phyloP scores from a whole-genome alignment of 1,284 basidiomycete species.

The Ganoderma resinaceum region DNA sequence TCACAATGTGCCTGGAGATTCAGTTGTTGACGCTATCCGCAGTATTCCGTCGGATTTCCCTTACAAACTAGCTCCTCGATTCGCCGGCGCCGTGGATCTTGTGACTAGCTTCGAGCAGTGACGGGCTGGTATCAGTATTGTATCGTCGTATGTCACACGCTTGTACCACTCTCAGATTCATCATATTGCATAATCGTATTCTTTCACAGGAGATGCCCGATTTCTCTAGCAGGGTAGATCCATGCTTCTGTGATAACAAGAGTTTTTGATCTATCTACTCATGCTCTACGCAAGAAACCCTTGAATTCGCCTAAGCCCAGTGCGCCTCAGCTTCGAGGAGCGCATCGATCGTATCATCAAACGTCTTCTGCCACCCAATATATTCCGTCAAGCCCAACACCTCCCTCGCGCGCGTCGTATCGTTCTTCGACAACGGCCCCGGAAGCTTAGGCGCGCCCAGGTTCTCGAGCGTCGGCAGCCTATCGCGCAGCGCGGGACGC shows the following conservation, averaged over 20 bases:
- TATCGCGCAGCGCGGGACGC: slow-evolving; percentile 33
- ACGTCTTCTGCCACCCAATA: slow-evolving; percentile 29
- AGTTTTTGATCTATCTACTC: no score
- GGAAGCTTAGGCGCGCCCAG: neutral
- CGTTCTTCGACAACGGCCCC: slow-evolving; percentile 11
- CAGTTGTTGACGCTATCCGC: neutral
- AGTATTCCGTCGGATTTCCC: neutral
- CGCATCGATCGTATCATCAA: slow-evolving; percentile 32
- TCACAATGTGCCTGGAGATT: no score
- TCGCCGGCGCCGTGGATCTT: neutral
- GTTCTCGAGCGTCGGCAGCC: slow-evolving; percentile 11
- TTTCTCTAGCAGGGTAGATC: no score
- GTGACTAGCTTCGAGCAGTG: neutral
- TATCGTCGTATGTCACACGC: no score
- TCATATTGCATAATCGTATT: no score
- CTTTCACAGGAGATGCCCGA: no score
- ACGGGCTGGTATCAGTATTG: no score
- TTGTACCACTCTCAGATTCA: no score
- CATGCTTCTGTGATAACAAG: no score
- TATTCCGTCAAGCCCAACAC: slow-evolving; percentile 31
- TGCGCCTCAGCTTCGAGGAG: slow-evolving; percentile 31
- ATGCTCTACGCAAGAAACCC: no score
- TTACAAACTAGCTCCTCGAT: neutral
- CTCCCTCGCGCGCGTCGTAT: slow-evolving; percentile 28
- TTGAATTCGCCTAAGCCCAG: slow-evolving; percentile 13